phyloP scores from a whole-genome alignment of 1,284 basidiomycete species.

The Sphagnurus paluster region DNA sequence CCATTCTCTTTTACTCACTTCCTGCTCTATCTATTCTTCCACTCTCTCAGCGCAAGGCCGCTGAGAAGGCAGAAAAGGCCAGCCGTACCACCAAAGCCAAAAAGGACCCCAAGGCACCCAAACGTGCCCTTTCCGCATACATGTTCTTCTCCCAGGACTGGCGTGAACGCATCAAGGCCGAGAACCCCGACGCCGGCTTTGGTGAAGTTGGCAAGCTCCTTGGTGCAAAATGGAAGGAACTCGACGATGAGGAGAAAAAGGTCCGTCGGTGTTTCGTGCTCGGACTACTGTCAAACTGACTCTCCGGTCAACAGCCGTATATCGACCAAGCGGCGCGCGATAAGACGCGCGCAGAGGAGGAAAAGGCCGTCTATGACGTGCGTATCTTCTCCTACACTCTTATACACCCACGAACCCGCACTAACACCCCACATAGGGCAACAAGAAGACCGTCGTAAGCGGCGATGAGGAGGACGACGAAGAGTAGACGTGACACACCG shows the following conservation, averaged over 20 bases:
- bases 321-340: slow-evolving; percentile 83
- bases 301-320: slow-evolving; percentile 71
- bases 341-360: slow-evolving; percentile 81
- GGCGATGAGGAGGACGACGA: slow-evolving; percentile 63
- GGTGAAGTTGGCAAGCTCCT: slow-evolving; percentile 89
- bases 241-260: slow-evolving; percentile 84
- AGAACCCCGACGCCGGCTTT: slow-evolving; percentile 94
- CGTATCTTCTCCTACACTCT: slow-evolving; percentile 18
- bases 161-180: slow-evolving; percentile 91
- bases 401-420: background rate
- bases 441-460: slow-evolving; percentile 54
- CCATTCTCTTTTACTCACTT: background rate
- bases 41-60: slow-evolving; percentile 63
- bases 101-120: slow-evolving; percentile 85
- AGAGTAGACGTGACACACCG: slow-evolving; percentile 27
- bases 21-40: background rate
- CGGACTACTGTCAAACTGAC: slow-evolving; percentile 6
- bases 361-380: slow-evolving; percentile 78
- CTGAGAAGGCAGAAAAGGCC: slow-evolving; percentile 65
- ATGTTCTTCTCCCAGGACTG: slow-evolving; percentile 99
- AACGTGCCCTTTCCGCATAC: slow-evolving; percentile 92
- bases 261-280: slow-evolving; percentile 41
- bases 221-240: slow-evolving; percentile 89
- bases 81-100: slow-evolving; percentile 48
- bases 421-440: slow-evolving; percentile 23